Evolutionary conservation across 768 basidiomycete species (phyloP), one percentile per base, ranked within the genome.

Genomic region (Omphalotus guepiniiformis): DNA sequence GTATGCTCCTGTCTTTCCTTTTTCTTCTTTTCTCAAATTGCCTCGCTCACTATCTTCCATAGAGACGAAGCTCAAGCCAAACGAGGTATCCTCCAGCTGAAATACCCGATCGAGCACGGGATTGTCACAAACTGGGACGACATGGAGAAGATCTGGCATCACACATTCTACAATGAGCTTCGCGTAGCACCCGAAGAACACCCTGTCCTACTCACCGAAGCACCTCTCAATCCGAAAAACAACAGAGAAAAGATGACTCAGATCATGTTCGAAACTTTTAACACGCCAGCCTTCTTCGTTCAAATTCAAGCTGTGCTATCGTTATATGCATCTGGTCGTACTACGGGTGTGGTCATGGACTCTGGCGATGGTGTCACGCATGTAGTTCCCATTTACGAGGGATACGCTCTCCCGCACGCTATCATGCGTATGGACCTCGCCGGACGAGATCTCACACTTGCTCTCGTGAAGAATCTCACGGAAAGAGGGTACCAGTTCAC

Each of bases 91-190:
- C 77, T 95, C 54, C 87, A 86, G 38, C 71, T 95, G 59, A 93
- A 93, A 72, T 92, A 95, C 73, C 93, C 90, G 43, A 92, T 92
- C 57, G 88, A 93, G 67, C 90, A 92, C 72, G 89, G 90, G 69
- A 87, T 92, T 62, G 88, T 95, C 66, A 93, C 92, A 68, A 93
- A 96, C 82, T 96, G 93, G 93, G 93, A 94, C 60, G 93, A 94
- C 70, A 94, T 94, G 92, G 93, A 95, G 75, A 93, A 94, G 74
- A 94, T 94, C 66, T 95, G 92, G 92, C 91, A 93, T 67, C 92
- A 94, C 75, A 93, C 93, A 26, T 95, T 94, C 71, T 94, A 85
- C 71, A 85, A 86, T 59, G 85, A 85, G 59, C 76, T 86, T 50
- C 83, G 85, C 63, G 83, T 85, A 49, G 84, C 85, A 3, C 83